Evolutionary conservation across 2,329 filamentous ascomycete species (phyloP), one percentile per base, ranked within the genome.

Genomic region (Fusarium sp.): DNA sequence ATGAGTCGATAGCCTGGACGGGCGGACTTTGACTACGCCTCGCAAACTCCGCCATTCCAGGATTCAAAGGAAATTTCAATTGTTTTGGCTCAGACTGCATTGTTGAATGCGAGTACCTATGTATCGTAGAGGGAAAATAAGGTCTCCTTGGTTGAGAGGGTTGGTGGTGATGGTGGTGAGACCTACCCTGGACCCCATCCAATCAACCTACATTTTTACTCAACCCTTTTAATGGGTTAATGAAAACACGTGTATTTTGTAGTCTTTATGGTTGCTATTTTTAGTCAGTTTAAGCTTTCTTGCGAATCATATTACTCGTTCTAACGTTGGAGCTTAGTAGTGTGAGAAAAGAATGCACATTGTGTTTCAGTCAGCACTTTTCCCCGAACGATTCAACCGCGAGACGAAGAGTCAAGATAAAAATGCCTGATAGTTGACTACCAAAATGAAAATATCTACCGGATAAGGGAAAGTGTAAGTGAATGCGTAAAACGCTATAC

Each of bases 401-500:
- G 22, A 24, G 24, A 27, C 16, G 9, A 49, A 11, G 17, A 11
- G 27, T 9, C 17, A 20, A 33, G 11, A n/a, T 31, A 31, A 51
- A 10, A 20, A 51, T 17, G 22, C 10, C 5, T 51, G 31, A 62
- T 46, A 46, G 20, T 27, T 17, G 9, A n/a, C 40, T 49, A 51
- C 33, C 16, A 27, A 46, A 62, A 62, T 33, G 40, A 62, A 61
- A 62, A 51, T 62, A 62, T 62, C 40, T 62, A 62, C 59, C 42
- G 17, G 11, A 36, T 29, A 49, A 62, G 27, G 46, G 31, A 35
- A 35, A 20, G 24, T 49, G 38, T 36, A 31, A 62, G 9, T 38
- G 5, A 49, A 31, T 17, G 20, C 38, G 17, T 14, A 27, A 31
- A 62, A 16, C 29, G 46, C 27, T 60, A 24, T 44, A 60, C 27